phyloP scores from a whole-genome alignment of 148 eudicot species.

The Spergularia marina region DNA sequence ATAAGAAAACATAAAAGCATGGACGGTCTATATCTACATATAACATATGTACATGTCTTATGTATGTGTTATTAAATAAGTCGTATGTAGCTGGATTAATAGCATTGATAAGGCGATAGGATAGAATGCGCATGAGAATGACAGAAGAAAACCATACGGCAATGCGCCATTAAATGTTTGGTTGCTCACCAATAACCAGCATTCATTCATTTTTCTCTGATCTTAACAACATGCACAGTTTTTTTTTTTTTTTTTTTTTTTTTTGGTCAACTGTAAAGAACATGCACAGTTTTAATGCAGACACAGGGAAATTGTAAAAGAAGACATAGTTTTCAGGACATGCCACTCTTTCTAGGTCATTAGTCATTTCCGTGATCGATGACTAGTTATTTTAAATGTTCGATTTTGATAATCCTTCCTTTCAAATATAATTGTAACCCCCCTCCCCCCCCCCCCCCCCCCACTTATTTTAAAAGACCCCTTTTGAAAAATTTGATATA shows the following conservation, averaged over 20 bases:
- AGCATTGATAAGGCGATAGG: slow-evolving; percentile 10
- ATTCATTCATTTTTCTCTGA: slow-evolving; percentile 28
- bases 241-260: no score
- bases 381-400: neutral
- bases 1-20: no score
- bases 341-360: slow-evolving; percentile 29
- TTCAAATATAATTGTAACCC: neutral
- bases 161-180: slow-evolving; percentile 18
- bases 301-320: neutral
- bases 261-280: no score
- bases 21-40: no score
- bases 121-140: neutral
- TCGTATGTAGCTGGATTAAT: neutral
- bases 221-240: slow-evolving; percentile 13
- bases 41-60: no score
- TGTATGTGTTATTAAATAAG: no score
- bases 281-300: slow-evolving; percentile 22
- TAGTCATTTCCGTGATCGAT: slow-evolving; percentile 16
- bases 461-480: no score
- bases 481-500: no score
- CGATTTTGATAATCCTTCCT: neutral
- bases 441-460: no score
- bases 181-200: slow-evolving; percentile 5
- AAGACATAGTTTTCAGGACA: slow-evolving; percentile 27
- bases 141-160: slow-evolving; percentile 10